Conservation (phyloP, 352 stramenopile genomes). For the Elongisporangium prolatum region DNA sequence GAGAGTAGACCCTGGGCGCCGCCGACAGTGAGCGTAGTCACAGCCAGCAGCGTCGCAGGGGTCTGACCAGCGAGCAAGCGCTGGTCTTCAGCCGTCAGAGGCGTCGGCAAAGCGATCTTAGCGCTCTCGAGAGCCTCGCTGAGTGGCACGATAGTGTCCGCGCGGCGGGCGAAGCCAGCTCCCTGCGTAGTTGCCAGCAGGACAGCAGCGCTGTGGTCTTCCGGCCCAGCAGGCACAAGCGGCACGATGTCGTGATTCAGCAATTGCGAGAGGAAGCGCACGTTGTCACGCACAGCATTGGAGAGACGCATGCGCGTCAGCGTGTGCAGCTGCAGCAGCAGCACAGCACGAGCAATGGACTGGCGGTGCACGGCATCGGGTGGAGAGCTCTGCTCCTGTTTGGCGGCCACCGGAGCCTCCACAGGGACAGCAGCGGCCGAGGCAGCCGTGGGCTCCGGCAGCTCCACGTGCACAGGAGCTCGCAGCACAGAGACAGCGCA, state of each 20-base stretch:
- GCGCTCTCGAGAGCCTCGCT: conserved; percentile 17
- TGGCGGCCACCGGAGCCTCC: conserved; percentile 1
- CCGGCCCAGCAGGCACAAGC: conserved; percentile 17
- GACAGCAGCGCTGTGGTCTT: conserved; percentile 21
- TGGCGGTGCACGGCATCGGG: conserved; percentile 1
- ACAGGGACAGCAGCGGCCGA: conserved; percentile 5
- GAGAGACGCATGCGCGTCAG: conserved; percentile 19
- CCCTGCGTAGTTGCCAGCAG: conserved; percentile 4
- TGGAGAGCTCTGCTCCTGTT: background rate
- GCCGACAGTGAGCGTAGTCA: conserved; percentile 46
- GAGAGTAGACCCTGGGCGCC: conserved; percentile 62
- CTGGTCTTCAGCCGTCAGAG: conserved; percentile 36
- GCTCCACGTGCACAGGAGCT: conserved; percentile 36
- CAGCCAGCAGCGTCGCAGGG: conserved; percentile 43
- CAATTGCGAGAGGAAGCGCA: conserved; percentile 34
- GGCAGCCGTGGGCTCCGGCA: conserved; percentile 1
- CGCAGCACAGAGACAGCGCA: conserved; percentile 46
- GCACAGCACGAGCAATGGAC: conserved; percentile 17
- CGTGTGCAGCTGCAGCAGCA: conserved; percentile 22
- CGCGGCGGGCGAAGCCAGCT: conserved; percentile 19
- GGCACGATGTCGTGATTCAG: conserved; percentile 57
- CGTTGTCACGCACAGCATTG: conserved; percentile 10
- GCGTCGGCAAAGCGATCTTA: conserved; percentile 28
- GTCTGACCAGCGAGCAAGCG: conserved; percentile 22
- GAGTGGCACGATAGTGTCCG: conserved; percentile 2